Evolutionary conservation across 2,329 filamentous ascomycete species (phyloP).

Genomic region (Aspergillus piperis): DNA sequence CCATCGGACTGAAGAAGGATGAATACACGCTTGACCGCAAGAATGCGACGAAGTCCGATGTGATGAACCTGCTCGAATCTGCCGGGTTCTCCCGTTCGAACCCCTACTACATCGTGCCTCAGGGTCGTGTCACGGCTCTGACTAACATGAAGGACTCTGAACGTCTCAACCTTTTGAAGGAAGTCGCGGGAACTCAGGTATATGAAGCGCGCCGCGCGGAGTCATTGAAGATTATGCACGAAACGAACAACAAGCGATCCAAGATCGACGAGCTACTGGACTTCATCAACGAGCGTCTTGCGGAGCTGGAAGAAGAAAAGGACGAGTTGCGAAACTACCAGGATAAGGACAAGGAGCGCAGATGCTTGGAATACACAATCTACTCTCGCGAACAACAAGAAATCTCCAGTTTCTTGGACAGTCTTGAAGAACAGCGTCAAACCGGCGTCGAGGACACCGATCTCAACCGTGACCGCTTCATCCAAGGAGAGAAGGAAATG

Average conservation of each 20-base stretch:
- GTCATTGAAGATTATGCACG: slow-evolving; percentile 93
- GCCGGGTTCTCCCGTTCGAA: slow-evolving; percentile 97
- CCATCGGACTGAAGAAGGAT: slow-evolving; percentile 96
- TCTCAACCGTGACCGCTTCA: slow-evolving; percentile 73
- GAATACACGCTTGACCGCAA: slow-evolving; percentile 98
- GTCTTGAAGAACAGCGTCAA: slow-evolving; percentile 78
- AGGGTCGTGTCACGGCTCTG: slow-evolving; percentile 90
- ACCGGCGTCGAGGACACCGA: slow-evolving; percentile 83
- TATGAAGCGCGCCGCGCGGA: slow-evolving; percentile 91
- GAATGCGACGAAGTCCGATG: slow-evolving; percentile 90
- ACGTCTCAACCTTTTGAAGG: slow-evolving; percentile 84
- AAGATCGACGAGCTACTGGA: slow-evolving; percentile 93
- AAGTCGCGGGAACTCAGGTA: slow-evolving; percentile 96
- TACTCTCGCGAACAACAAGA: slow-evolving; percentile 85
- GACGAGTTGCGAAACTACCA: slow-evolving; percentile 92
- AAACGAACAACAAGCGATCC: slow-evolving; percentile 89
- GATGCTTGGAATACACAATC: slow-evolving; percentile 92
- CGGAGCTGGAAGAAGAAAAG: slow-evolving; percentile 93
- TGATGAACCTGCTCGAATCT: slow-evolving; percentile 92
- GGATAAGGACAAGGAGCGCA: slow-evolving; percentile 87
- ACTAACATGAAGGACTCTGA: slow-evolving; percentile 99
- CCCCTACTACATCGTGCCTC: slow-evolving; percentile 98
- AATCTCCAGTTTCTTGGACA: slow-evolving; percentile 74
- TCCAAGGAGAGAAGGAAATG: slow-evolving; percentile 77
- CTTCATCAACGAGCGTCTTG: slow-evolving; percentile 86